Percentiles rank a stretch among this genome's conserved stretches.
Evolutionary conservation across 768 basidiomycete species (phyloP).

Genomic region (Termitomyces sp.): DNA sequence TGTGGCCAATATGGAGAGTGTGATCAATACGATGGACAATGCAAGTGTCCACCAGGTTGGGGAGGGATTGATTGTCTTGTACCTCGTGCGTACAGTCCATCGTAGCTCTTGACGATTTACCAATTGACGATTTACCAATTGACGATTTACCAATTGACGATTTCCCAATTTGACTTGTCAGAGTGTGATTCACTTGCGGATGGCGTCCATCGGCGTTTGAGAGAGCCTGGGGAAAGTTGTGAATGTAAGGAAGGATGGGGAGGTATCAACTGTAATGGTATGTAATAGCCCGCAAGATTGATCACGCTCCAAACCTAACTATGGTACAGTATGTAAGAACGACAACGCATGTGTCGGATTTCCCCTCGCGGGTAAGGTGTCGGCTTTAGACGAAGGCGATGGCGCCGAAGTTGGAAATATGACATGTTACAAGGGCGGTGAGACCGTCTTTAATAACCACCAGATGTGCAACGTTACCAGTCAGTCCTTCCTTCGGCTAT

Average conservation of each 20-base stretch:
- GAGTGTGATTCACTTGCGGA: slow-evolving; percentile 95
- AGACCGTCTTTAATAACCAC: slow-evolving; percentile 91
- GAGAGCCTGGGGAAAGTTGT: slow-evolving; percentile 72
- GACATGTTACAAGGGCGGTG: slow-evolving; percentile 92
- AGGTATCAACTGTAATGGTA: slow-evolving; percentile 97
- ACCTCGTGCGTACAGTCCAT: slow-evolving; percentile 61
- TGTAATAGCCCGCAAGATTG: slow-evolving; percentile 13
- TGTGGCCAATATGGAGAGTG: slow-evolving; percentile 93
- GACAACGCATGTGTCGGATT: slow-evolving; percentile 5
- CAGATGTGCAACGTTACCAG: slow-evolving; percentile 99
- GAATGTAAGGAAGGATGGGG: slow-evolving; percentile 94
- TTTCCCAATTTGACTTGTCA: slow-evolving; percentile 23
- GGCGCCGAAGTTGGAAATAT: slow-evolving; percentile 47
- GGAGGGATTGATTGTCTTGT: slow-evolving; percentile 92
- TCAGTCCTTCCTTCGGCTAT: slow-evolving; percentile 35
- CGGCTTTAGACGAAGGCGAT: slow-evolving; percentile 32
- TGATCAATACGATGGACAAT: slow-evolving; percentile 90
- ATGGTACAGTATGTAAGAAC: slow-evolving; percentile 4
- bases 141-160: no score
- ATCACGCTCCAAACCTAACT: background rate
- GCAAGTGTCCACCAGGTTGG: slow-evolving; percentile 97
- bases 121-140: no score
- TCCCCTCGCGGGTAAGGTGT: slow-evolving; percentile 36
- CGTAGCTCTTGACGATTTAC: background rate
- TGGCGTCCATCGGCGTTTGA: slow-evolving; percentile 75